Percentiles rank a stretch among this genome's conserved stretches.
Evolutionary conservation across 1,284 basidiomycete species (phyloP).

Genomic region (Leccinum subrobustum): DNA sequence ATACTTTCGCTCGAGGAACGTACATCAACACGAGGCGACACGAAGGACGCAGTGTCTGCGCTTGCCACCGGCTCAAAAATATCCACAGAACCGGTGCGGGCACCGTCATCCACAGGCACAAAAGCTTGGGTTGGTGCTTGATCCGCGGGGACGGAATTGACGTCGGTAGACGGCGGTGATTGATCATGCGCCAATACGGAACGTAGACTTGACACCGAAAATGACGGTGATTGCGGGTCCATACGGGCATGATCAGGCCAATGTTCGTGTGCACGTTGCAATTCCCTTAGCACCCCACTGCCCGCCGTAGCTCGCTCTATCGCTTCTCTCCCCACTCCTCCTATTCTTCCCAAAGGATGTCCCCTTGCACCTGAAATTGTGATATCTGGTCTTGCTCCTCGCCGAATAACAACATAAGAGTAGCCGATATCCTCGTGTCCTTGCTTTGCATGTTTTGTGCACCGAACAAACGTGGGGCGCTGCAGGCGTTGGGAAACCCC

Average conservation of each 20-base stretch:
- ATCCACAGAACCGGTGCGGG: constrained; percentile 18
- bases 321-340: constrained; percentile 53
- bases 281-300: constrained; percentile 27
- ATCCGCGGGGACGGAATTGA: constrained; percentile 30
- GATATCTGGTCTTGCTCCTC: constrained; percentile 65
- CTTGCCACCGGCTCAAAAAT: constrained; percentile 17
- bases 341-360: constrained; percentile 56
- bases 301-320: constrained; percentile 23
- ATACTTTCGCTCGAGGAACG: constrained; percentile 13
- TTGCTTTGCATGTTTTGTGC: constrained; percentile 80
- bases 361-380: constrained; percentile 29
- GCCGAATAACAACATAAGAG: constrained; percentile 87
- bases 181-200: constrained; percentile 13
- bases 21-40: constrained; percentile 30
- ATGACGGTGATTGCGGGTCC: constrained; percentile 30
- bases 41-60: constrained; percentile 18
- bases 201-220: constrained; percentile 13
- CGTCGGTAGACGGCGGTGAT: constrained; percentile 16
- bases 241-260: constrained; percentile 17
- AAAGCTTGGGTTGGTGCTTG: constrained; percentile 42
- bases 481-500: constrained; percentile 87
- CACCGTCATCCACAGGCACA: constrained; percentile 43
- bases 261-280: constrained; percentile 22
- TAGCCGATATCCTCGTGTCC: constrained; percentile 88
- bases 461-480: constrained; percentile 80